Conservation (phyloP, 2,329 filamentous ascomycete species). For the Periconia macrospinosa region DNA sequence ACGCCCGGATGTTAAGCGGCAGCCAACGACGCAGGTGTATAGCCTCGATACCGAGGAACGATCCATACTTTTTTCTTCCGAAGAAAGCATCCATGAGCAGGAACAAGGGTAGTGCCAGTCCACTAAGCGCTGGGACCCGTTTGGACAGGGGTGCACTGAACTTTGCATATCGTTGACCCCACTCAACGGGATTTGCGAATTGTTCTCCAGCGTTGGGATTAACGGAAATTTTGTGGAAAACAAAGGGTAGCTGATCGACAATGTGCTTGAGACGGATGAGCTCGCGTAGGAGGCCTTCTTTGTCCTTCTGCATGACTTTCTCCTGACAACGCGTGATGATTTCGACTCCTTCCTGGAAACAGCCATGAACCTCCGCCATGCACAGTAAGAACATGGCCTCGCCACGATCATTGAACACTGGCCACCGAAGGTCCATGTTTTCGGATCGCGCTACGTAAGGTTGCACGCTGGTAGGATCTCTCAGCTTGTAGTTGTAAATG, state of each 20-base stretch:
- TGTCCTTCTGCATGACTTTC: conserved; percentile 56
- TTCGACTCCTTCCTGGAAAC: conserved; percentile 27
- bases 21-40: conserved; percentile 57
- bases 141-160: conserved; percentile 56
- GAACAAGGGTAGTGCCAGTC: conserved; percentile 48
- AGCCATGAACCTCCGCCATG: conserved; percentile 32
- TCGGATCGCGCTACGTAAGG: conserved; percentile 57
- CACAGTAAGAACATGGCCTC: conserved; percentile 54
- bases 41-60: conserved; percentile 56
- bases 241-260: conserved; percentile 14
- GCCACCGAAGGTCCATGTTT: conserved; percentile 58
- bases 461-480: conserved; percentile 51
- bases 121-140: conserved; percentile 55
- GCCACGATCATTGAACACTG: conserved; percentile 54
- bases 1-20: conserved; percentile 56
- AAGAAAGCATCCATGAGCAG: conserved; percentile 60
- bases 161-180: conserved; percentile 37
- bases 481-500: conserved; percentile 56
- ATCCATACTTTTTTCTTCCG: conserved; percentile 54
- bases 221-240: conserved; percentile 57
- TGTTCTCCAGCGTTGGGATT: conserved; percentile 51
- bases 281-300: conserved; percentile 54
- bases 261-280: conserved; percentile 48
- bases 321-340: conserved; percentile 55
- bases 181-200: conserved; percentile 30